Evolutionary conservation across 345 rosid species (phyloP).

Genomic region (Acer yangbiense): DNA sequence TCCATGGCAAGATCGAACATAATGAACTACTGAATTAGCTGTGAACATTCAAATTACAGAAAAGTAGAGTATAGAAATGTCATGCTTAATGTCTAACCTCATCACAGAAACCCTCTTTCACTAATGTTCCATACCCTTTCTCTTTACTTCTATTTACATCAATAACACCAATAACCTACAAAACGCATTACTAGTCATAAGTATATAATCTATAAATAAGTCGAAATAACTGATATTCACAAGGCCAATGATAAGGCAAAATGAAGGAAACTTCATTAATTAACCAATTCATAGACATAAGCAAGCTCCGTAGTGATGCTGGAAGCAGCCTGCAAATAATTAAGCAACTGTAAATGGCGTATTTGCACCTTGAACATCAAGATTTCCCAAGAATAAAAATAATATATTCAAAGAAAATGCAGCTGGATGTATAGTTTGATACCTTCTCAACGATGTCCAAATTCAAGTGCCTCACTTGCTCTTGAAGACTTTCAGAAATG

Average conservation of each 20-base stretch:
- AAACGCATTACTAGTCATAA: slow-evolving; percentile 9
- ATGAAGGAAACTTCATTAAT: slow-evolving; percentile 26
- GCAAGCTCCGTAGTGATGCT: slow-evolving; percentile 81
- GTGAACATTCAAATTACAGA: background rate
- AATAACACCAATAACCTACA: slow-evolving; percentile 86
- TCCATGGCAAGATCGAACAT: background rate
- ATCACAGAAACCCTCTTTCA: slow-evolving; percentile 87
- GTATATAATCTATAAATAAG: background rate
- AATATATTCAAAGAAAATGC: slow-evolving; percentile 16
- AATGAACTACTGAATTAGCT: background rate
- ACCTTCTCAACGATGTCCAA: slow-evolving; percentile 79
- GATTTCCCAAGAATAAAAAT: background rate
- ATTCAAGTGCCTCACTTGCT: slow-evolving; percentile 65
- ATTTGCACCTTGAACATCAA: background rate
- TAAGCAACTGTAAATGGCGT: background rate
- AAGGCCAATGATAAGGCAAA: background rate
- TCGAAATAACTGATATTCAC: background rate
- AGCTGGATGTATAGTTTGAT: slow-evolving; percentile 18
- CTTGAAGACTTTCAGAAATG: slow-evolving; percentile 63
- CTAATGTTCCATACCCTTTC: slow-evolving; percentile 80
- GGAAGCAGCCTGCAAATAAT: slow-evolving; percentile 60
- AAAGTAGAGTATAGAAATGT: background rate
- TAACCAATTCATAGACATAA: slow-evolving; percentile 86
- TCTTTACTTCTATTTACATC: slow-evolving; percentile 84
- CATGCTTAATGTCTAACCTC: slow-evolving; percentile 56